Evolutionary conservation across 176 grass and related monocot genomes (phyloP).

Genomic region (Elymus sibiricus): DNA sequence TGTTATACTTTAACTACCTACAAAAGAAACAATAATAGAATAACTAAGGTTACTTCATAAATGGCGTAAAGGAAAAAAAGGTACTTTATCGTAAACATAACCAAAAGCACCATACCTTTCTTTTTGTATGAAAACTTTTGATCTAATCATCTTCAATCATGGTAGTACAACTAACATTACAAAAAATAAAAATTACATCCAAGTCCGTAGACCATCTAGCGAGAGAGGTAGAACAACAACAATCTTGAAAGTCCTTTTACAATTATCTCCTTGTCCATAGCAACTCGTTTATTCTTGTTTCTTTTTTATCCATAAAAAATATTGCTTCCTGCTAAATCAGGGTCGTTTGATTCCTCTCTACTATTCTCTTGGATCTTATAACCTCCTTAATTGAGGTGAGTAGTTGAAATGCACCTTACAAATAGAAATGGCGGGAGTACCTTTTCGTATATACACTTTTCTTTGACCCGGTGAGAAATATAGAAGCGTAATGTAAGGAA

Average conservation of each 20-base stretch:
- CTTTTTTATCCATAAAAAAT: no score
- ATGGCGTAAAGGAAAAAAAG: background rate
- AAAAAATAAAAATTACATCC: no score
- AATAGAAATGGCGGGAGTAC: background rate
- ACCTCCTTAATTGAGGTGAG: background rate
- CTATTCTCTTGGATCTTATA: background rate
- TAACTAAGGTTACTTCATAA: background rate
- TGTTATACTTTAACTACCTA: background rate
- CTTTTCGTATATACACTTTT: background rate
- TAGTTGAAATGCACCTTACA: background rate
- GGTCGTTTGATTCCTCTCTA: background rate
- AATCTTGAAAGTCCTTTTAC: no score
- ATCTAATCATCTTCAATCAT: no score
- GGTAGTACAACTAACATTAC: no score
- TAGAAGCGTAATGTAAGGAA: background rate
- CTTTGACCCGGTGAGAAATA: background rate
- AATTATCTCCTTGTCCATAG: no score
- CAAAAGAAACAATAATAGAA: background rate
- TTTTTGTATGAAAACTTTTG: no score
- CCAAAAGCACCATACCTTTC: background rate
- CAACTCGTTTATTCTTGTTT: no score
- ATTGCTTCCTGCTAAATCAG: background rate
- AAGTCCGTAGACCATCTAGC: no score
- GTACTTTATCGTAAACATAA: conserved; percentile 10
- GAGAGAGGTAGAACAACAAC: no score